Evolutionary conservation across 352 stramenopile genomes (phyloP), one percentile per base, ranked within the genome.

Genomic region (Albugo laibachii): DNA sequence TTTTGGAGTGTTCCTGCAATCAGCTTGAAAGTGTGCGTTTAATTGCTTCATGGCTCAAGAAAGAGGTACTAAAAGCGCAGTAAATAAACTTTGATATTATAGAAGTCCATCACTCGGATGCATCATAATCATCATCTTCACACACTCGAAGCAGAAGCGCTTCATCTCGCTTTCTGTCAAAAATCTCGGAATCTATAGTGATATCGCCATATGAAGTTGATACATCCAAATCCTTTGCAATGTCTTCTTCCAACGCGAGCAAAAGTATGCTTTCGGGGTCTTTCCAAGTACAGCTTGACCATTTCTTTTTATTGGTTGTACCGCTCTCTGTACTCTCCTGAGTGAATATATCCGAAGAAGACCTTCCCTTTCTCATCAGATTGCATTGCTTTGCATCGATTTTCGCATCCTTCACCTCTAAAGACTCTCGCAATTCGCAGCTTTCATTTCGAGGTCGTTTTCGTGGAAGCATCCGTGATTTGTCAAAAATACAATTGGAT

Each of bases 1-100:
- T 71, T 8, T 47, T 70, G 36, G 69, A 81, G 16, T 69, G 60
- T 40, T 69, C 58, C 16, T 62, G 60, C 4, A 63, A 66, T 40
- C 57, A 79, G 46, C 57, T 49, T 31, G 64, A 75, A 16, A 69
- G 58, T 36, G 50, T 79, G 31, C 52, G 48, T 19, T 54, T 56
- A 13, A 42, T 79, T 11, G 52, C 61, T 15, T 38, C 12, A 4
- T 72, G 61, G 62, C 41, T 78, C 20, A 62, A 67, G 8, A 66
- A 78, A 1, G 68, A 80, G 45, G 50, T 68, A 24, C 68, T 61
- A 41, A 73, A 64, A 37, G 18, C 47, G 2, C 20, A 53, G 18
- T 39, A 19, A 10, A 43, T 8, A 34, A 43, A 45, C 37, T 37
- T 15, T 36, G 20, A 18, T 2, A 24, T 2, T 13, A 14, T 19